These are phyloP conservation scores for Pythium apleroticum DNA, from an alignment of 352 stramenopile genomes.

Conservation along the genomic window DNA sequence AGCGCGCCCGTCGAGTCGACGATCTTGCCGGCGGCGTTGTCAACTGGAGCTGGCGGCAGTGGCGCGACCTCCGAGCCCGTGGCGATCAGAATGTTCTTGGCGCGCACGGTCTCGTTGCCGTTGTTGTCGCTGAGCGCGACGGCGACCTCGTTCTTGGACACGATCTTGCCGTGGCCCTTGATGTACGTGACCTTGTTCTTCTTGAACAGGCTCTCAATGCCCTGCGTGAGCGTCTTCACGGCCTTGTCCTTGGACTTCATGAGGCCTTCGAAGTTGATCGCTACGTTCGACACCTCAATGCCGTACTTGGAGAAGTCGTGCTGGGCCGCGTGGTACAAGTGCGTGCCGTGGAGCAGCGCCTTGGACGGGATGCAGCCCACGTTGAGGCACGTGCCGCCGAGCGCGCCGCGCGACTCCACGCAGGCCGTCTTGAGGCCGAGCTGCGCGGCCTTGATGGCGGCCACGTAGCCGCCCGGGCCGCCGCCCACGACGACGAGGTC, in stretches of 20 bases:
- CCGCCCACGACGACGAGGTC: slow-evolving; percentile 93
- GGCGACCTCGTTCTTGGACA: slow-evolving; percentile 89
- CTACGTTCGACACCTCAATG: slow-evolving; percentile 89
- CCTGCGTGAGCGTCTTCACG: slow-evolving; percentile 93
- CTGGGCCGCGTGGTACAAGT: slow-evolving; percentile 96
- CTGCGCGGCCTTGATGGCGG: slow-evolving; percentile 98
- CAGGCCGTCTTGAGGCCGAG: slow-evolving; percentile 98
- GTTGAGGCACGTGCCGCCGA: slow-evolving; percentile 98
- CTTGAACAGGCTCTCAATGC: slow-evolving; percentile 98
- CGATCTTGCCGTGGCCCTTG: slow-evolving; percentile 95
- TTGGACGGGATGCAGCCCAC: slow-evolving; percentile 99
- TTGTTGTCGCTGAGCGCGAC: slow-evolving; percentile 91
- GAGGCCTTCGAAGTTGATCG: slow-evolving; percentile 96
- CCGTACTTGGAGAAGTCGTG: slow-evolving; percentile 96
- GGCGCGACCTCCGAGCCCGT: slow-evolving; percentile 91
- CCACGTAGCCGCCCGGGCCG: slow-evolving; percentile 98
- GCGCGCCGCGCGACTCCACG: slow-evolving; percentile 94
- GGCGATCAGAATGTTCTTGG: slow-evolving; percentile 97
- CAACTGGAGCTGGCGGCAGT: slow-evolving; percentile 94
- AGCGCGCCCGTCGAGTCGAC: slow-evolving; percentile 98
- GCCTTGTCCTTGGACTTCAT: slow-evolving; percentile 96
- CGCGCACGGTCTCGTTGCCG: slow-evolving; percentile 90
- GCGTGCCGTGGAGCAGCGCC: slow-evolving; percentile 94
- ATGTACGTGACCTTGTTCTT: slow-evolving; percentile 99
- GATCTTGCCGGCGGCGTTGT: slow-evolving; percentile 97